Evolutionary conservation across 208 protist genomes (phyloP).

Genomic region (Herpetomonas tarakana): DNA sequence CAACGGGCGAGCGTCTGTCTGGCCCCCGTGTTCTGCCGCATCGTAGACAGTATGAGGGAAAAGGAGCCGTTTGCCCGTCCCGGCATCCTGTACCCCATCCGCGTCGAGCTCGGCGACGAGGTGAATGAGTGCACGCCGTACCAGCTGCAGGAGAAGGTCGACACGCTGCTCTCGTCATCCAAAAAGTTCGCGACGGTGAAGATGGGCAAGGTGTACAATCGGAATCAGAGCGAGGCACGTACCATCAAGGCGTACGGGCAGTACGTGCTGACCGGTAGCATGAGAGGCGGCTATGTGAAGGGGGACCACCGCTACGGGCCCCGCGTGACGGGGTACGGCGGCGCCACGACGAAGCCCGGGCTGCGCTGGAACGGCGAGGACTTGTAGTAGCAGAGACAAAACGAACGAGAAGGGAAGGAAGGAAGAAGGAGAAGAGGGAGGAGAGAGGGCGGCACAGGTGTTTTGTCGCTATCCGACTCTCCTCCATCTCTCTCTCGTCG

Average conservation of each 20-base stretch:
- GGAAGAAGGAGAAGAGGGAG: too few relatives aligned
- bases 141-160: constrained; percentile 69
- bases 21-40: constrained; percentile 78
- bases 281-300: constrained; percentile 86
- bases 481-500: too few relatives aligned
- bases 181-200: constrained; percentile 71
- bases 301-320: constrained; percentile 81
- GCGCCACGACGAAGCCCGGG: constrained; percentile 79
- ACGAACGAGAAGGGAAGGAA: too few relatives aligned
- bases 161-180: constrained; percentile 57
- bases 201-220: constrained; percentile 67
- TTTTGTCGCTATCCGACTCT: too few relatives aligned
- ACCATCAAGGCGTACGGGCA: constrained; percentile 63
- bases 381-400: constrained; percentile 52
- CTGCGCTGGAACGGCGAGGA: constrained; percentile 85
- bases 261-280: constrained; percentile 83
- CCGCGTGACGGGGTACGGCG: constrained; percentile 76
- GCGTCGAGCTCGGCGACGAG: constrained; percentile 69
- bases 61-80: constrained; percentile 53
- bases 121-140: constrained; percentile 52
- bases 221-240: constrained; percentile 53
- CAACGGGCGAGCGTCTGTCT: too few relatives aligned
- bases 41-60: constrained; percentile 71
- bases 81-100: constrained; percentile 78
- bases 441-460: too few relatives aligned